These are phyloP conservation scores for Hyaloscypha hepaticicola DNA, from an alignment of 495 filamentous ascomycete genomes.

Conservation along the genomic window DNA sequence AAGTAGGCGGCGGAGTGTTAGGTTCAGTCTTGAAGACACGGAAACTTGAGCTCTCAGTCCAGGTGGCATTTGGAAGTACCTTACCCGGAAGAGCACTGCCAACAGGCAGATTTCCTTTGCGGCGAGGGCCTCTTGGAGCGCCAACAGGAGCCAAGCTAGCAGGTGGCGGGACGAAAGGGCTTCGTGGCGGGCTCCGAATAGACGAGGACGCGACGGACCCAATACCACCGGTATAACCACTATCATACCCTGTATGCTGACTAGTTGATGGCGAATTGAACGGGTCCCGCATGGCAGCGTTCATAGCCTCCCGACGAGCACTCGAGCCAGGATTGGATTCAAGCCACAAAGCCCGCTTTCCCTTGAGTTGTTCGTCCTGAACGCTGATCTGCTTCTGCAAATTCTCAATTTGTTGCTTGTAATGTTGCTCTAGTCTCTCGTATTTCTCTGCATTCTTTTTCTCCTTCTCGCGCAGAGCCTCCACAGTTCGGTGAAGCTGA, in stretches of 20 bases:
- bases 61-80: neutral
- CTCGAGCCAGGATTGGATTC: constrained; percentile 19
- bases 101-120: constrained; percentile 1
- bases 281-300: constrained; percentile 15
- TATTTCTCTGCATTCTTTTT: constrained; percentile 11
- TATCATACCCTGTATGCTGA: neutral
- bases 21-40: constrained; percentile 7
- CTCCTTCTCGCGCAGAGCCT: constrained; percentile 10
- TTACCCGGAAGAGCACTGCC: neutral
- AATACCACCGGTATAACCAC: neutral
- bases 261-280: constrained; percentile 20
- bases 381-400: constrained; percentile 13
- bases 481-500: neutral
- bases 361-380: constrained; percentile 29
- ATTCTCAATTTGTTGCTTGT: constrained; percentile 5
- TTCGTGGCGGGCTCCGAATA: neutral
- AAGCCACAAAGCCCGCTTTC: constrained; percentile 30
- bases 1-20: neutral
- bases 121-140: constrained; percentile 7
- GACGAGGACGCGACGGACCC: neutral
- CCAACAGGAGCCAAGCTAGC: neutral
- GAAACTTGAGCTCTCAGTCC: neutral
- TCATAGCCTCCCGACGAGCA: constrained; percentile 21
- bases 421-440: neutral
- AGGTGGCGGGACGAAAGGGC: neutral